Base-by-base conservation (phyloP, 306 rosid genomes). In the Quercus robur region DNA sequence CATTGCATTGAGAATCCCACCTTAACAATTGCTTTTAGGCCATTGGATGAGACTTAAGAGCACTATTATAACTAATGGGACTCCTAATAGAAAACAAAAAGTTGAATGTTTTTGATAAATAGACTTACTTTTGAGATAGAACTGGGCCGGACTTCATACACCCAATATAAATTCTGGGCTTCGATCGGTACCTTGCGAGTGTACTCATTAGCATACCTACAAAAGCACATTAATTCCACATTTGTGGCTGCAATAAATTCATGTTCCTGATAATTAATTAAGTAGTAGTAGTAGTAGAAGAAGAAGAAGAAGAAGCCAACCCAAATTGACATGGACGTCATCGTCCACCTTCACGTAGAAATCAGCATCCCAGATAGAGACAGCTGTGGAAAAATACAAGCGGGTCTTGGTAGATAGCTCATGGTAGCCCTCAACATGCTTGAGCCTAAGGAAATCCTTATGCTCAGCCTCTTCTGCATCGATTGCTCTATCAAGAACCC, bases 111-210 rank as follows among this genome's bases (percentile, higher is more conserved):
- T 31, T 33, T 56, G 5, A 28, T 4, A 12, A 15, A 7, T 6
- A 1, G 4, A 17, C 93, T 81, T 64, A 92, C 97, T 92, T 92
- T 71, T 92, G 87, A 78, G 73, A 90, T 25, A 94, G 78, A 85
- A 94, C 98, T 6, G 98, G 97, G n/a, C 98, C 98, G 5, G 98
- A 94, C 83, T 94, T 94, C 98, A 94, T 94, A 84, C 98, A 94
- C 30, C 98, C 98, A 74, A 94, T 87, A 20, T 94, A 94, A 76
- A 87, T 73, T 73, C 97, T 87, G 38, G 98, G 95, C 38, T 83
- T 92, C 6, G 90, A 82, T 26, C 94, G 75, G 75, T 91, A 85
- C 71, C 80, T 87, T 7, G 89, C 91, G 35, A 94, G 92, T 17
- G 94, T 84, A 26, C 57, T 81, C 77, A 61, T 89, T 12, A 94